Conservation (phyloP, 108 stramenopile species). For the Fragilaria crotonensis region DNA sequence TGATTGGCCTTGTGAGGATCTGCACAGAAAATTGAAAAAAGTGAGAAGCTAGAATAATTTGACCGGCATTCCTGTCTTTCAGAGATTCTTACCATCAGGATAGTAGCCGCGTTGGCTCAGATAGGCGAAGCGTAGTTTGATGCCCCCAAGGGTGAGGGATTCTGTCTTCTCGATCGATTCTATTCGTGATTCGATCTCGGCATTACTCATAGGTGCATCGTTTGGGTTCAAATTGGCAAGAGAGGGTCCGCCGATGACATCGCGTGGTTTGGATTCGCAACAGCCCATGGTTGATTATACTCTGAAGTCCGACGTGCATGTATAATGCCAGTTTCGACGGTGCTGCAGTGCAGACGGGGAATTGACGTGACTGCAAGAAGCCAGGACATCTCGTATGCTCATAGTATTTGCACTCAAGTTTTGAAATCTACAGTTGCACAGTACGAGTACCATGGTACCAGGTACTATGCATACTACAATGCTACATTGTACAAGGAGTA, state of each 20-base stretch:
- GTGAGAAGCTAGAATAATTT: too few species aligned
- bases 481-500: too few species aligned
- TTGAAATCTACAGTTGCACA: too few species aligned
- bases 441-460: too few species aligned
- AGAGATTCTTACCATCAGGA: slow-evolving; percentile 52
- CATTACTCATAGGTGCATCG: slow-evolving; percentile 12
- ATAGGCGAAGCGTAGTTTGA: slow-evolving; percentile 68
- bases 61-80: background rate
- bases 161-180: slow-evolving; percentile 24
- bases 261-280: background rate
- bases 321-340: too few species aligned
- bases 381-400: too few species aligned
- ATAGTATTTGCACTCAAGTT: too few species aligned
- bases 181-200: slow-evolving; percentile 12
- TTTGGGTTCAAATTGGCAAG: background rate
- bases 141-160: slow-evolving; percentile 36
- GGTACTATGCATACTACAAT: too few species aligned
- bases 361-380: too few species aligned
- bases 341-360: too few species aligned
- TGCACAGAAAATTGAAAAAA: slow-evolving; percentile 5
- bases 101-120: slow-evolving; percentile 84
- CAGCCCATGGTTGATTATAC: background rate
- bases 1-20: slow-evolving; percentile 86
- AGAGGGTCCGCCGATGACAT: background rate
- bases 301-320: too few species aligned